Evolutionary conservation across 2,329 filamentous ascomycete species (phyloP), one percentile per base, ranked within the genome.

Genomic region (Epichloe coenophiala): DNA sequence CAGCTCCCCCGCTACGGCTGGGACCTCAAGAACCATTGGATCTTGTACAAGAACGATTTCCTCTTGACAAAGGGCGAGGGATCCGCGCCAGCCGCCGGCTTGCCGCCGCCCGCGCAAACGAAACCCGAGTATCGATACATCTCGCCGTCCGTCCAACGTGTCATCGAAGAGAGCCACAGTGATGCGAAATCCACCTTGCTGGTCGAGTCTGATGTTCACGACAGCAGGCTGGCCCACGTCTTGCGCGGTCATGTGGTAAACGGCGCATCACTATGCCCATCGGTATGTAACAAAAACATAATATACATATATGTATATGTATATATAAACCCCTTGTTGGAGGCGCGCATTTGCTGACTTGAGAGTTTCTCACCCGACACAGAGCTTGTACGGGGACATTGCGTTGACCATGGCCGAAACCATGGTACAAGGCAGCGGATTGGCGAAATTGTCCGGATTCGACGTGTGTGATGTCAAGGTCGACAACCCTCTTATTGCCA

Each of bases 1-100:
- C 68, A 77, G 9, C 69, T 88, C 2, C 84, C 84, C 1, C 74
- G 76, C 2, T 88, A 88, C 62, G 72, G 73, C 0, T 89, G 83
- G 66, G 81, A 88, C 58, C 70, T 78, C 60, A 86, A 86, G 72
- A 81, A 77, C 56, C 86, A 88, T 62, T 80, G 77, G 76, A 70
- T 78, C 37, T 68, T 72, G 55, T 79, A 55, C 15, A 46, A 45
- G 15, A 19, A 51, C 17, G 47, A 87, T 65, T 88, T 81, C 81
- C 76, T 74, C 21, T 69, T 87, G 33, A 79, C 74, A 56, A 88
- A 88, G 71, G 45, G 65, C 71, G 35, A 63, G 3, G 39, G n/a
- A 7, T 40, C 31, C 9, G 31, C 31, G 35, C n/a, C 31, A 12
- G 7, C 8, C 27, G 27, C 27, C 8, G 27, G 8, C 27, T 31